These are phyloP conservation scores for Omphalotus guepiniiformis DNA, from an alignment of 768 basidiomycete species.

Conservation along the genomic window DNA sequence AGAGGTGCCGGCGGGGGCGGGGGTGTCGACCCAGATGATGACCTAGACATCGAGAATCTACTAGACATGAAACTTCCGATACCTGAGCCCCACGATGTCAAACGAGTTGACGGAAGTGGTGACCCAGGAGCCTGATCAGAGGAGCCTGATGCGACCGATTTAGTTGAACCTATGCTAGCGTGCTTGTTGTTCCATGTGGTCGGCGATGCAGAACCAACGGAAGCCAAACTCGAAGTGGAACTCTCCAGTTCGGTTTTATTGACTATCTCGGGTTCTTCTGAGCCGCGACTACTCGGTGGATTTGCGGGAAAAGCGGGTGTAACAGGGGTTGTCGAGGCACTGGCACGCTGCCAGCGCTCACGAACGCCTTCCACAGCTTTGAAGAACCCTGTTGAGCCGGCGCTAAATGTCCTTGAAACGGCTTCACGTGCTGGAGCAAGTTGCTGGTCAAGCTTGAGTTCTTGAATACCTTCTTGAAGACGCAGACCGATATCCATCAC, in stretches of 20 bases:
- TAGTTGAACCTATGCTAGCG: neutral
- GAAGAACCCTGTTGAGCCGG: constrained; percentile 77
- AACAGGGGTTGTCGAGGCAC: constrained; percentile 3
- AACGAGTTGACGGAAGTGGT: neutral
- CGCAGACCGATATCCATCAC: constrained; percentile 91
- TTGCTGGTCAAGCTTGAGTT: constrained; percentile 88
- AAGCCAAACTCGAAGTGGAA: neutral
- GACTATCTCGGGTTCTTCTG: constrained; percentile 9
- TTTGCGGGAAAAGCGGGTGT: constrained; percentile 4
- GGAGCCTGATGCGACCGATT: neutral
- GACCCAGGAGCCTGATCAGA: constrained; percentile 1
- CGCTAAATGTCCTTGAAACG: constrained; percentile 68
- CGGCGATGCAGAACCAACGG: neutral
- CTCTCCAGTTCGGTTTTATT: constrained; percentile 9
- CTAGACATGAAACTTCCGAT: constrained; percentile 10
- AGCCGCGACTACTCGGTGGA: neutral
- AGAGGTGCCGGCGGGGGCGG: constrained; percentile 12
- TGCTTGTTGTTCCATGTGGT: neutral
- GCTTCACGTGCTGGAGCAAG: constrained; percentile 92
- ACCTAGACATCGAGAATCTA: constrained; percentile 7
- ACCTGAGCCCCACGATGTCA: constrained; percentile 8
- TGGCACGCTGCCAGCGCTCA: constrained; percentile 55
- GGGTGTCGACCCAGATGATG: constrained; percentile 1
- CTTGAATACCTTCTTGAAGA: constrained; percentile 90
- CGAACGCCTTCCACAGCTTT: constrained; percentile 88